Evolutionary conservation across 2,329 filamentous ascomycete species (phyloP).

Genomic region (Cladosporium oxysporum): DNA sequence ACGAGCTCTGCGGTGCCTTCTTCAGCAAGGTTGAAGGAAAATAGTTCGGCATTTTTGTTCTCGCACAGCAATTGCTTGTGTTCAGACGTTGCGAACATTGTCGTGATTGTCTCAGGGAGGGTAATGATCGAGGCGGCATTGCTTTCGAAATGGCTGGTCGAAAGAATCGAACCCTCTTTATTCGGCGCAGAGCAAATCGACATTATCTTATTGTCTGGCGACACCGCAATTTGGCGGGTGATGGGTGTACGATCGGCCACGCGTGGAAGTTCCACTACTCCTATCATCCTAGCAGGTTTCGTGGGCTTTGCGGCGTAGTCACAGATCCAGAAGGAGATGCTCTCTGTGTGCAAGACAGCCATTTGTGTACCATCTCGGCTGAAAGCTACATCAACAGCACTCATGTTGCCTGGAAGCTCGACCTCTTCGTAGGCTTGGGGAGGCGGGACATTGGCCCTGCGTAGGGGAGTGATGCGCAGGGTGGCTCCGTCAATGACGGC

Average conservation of each 20-base stretch:
- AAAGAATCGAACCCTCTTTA: slow-evolving; percentile 19
- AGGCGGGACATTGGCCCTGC: slow-evolving; percentile 82
- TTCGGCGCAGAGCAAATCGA: slow-evolving; percentile 32
- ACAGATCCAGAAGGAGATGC: slow-evolving; percentile 71
- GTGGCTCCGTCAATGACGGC: slow-evolving; percentile 80
- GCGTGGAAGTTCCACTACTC: slow-evolving; percentile 15
- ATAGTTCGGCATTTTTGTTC: not conserved
- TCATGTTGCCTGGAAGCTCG: slow-evolving; percentile 54
- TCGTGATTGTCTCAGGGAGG: not conserved
- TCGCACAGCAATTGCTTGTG: slow-evolving; percentile 13
- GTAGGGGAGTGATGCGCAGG: slow-evolving; percentile 82
- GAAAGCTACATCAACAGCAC: slow-evolving; percentile 73
- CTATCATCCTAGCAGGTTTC: slow-evolving; percentile 43
- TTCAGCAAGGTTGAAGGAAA: not conserved
- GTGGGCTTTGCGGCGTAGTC: slow-evolving; percentile 58
- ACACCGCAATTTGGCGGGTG: slow-evolving; percentile 51
- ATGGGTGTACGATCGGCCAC: not conserved
- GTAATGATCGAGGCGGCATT: not conserved
- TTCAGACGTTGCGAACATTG: slow-evolving; percentile 11
- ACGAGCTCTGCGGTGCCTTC: not conserved
- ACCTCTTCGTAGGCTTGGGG: slow-evolving; percentile 87
- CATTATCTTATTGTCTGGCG: slow-evolving; percentile 41
- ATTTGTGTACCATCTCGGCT: slow-evolving; percentile 65
- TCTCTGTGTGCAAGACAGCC: slow-evolving; percentile 68
- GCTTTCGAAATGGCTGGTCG: not conserved